Conservation (phyloP, 805 yeast genomes). For the Metschnikowia lunata region DNA sequence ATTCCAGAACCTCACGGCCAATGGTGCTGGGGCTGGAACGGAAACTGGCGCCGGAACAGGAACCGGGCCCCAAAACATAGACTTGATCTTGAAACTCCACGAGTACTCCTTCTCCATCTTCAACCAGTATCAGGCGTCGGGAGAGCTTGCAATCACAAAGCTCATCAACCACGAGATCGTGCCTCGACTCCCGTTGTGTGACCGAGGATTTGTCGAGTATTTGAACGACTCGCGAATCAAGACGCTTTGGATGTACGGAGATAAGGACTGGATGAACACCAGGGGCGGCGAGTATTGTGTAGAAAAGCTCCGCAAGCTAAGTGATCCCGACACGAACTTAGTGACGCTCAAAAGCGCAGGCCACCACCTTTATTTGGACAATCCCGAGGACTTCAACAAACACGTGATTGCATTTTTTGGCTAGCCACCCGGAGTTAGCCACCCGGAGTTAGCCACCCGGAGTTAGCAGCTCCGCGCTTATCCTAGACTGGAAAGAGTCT, state of each 20-base stretch:
- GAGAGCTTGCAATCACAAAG: constrained; percentile 41
- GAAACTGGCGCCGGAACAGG: background rate
- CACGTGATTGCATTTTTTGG: constrained; percentile 22
- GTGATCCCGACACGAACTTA: constrained; percentile 16
- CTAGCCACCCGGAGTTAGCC: background rate
- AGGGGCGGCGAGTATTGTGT: constrained; percentile 35
- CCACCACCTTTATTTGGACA: constrained; percentile 41
- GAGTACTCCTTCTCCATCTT: constrained; percentile 39
- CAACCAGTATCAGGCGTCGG: constrained; percentile 41
- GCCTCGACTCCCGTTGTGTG: constrained; percentile 37
- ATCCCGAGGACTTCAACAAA: constrained; percentile 30
- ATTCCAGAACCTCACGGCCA: constrained; percentile 27
- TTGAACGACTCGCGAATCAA: constrained; percentile 21
- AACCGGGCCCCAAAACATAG: constrained; percentile 6
- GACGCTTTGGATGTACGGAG: constrained; percentile 38
- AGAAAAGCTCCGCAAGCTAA: constrained; percentile 20
- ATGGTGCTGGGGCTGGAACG: constrained; percentile 7
- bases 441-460: background rate
- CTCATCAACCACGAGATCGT: constrained; percentile 38
- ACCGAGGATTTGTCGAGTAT: constrained; percentile 31
- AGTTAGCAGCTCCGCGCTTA: background rate
- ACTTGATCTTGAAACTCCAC: constrained; percentile 33
- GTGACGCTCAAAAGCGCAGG: constrained; percentile 33
- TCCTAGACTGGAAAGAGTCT: constrained; percentile 1
- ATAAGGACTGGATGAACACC: constrained; percentile 42